phyloP scores from a whole-genome alignment of 148 eudicot genomes.

The Euryodendron excelsum region DNA sequence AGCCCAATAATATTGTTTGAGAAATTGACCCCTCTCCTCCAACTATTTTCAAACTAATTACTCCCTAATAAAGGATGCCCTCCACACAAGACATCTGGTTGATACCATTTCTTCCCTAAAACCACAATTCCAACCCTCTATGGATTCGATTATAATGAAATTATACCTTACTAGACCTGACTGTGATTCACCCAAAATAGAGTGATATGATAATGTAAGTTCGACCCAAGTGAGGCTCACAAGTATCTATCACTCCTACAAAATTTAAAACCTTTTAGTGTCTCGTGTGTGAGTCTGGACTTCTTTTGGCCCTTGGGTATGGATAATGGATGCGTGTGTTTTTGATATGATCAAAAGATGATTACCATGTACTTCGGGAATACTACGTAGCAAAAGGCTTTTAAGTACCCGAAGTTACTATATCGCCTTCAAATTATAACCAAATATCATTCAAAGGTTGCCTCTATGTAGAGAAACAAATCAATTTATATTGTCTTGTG shows the following conservation, averaged over 20 bases:
- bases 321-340: too few species aligned
- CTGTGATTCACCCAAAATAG: background rate
- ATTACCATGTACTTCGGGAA: too few species aligned
- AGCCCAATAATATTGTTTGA: too few species aligned
- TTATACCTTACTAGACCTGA: background rate
- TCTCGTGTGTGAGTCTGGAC: too few species aligned
- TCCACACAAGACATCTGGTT: background rate
- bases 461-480: background rate
- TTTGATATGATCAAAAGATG: too few species aligned
- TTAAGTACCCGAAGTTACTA: background rate
- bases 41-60: background rate
- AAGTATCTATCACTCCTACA: too few species aligned
- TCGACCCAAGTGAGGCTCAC: too few species aligned
- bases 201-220: too few species aligned
- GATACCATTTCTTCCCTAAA: background rate
- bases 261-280: too few species aligned
- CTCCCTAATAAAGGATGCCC: background rate
- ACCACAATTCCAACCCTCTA: background rate
- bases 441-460: too few species aligned
- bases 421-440: background rate
- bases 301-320: too few species aligned
- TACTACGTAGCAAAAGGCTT: background rate
- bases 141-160: background rate
- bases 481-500: background rate
- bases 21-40: background rate